Base-by-base conservation (phyloP, 768 basidiomycete species). In the Suillus discolor region DNA sequence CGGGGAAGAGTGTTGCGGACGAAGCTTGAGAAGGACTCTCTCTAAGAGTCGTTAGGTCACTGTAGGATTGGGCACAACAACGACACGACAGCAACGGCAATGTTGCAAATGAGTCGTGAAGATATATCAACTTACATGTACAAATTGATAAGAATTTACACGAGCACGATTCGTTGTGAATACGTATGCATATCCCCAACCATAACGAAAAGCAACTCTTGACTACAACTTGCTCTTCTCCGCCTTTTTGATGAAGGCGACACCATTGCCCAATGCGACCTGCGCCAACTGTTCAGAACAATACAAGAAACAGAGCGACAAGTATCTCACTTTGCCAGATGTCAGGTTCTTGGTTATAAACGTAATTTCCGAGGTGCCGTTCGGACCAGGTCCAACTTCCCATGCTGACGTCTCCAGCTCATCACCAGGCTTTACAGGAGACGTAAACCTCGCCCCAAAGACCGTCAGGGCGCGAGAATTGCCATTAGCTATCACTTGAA, bases 381-480 rank as follows among this genome's bases (percentile, higher is more conserved):
- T 79, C 1, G 86, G 87, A 34, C 87, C 89, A 31, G 82, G 75
- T 3, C 90, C 91, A 7, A 94, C 82, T 71, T 92, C 90, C 93
- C 93, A 94, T 44, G 88, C 84, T 57, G 82, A 80, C 11, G 91
- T 93, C 83, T 94, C 89, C 38, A 94, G 82, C 49, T 82, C 85
- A 73, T 94, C 92, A 0, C 93, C 93, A 11, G 93, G 93, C 75
- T 85, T 89, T 13, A 95, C 92, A 38, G 93, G 94, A 1, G 90
- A 82, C 0, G 92, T 93, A 80, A 96, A 96, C 34, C 91, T 82
- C 38, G 83, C 88, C 16, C 89, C 89, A 71, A 91, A 90, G 70
- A 87, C 81, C 67, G 83, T 87, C 67, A 96, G 79, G 2, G 89
- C 81, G 4, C 80, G 79, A 3, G 89, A 83, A 68, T 91, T 85